These are phyloP conservation scores for Geranium rotundifolium DNA, from an alignment of 345 rosid genomes.

Conservation along the genomic window DNA sequence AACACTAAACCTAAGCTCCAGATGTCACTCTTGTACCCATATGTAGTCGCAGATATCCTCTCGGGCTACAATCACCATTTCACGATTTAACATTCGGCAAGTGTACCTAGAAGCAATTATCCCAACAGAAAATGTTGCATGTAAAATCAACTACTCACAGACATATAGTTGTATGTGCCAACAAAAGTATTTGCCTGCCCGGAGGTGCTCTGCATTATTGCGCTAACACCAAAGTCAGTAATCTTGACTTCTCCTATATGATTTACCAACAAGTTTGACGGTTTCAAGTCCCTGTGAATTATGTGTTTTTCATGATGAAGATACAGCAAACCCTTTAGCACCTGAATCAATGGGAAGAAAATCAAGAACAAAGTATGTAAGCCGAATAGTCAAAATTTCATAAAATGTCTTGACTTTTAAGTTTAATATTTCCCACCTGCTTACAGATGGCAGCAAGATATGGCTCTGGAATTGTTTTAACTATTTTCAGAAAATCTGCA, in stretches of 20 bases:
- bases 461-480: slow-evolving; percentile 56
- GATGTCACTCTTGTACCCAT: slow-evolving; percentile 76
- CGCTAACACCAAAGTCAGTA: slow-evolving; percentile 91
- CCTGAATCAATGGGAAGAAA: slow-evolving; percentile 29
- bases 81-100: no score
- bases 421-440: slow-evolving; percentile 37
- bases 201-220: slow-evolving; percentile 65
- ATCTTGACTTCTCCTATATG: slow-evolving; percentile 95
- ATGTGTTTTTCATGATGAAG: slow-evolving; percentile 82
- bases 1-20: slow-evolving; percentile 93
- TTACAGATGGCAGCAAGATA: slow-evolving; percentile 68
- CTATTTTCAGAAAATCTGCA: slow-evolving; percentile 64
- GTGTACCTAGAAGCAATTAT: no score
- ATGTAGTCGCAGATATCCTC: slow-evolving; percentile 53
- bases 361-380: not conserved
- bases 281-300: slow-evolving; percentile 79
- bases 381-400: not conserved
- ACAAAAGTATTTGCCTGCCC: slow-evolving; percentile 74
- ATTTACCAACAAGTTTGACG: slow-evolving; percentile 78
- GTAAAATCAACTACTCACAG: slow-evolving; percentile 45
- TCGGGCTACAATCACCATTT: slow-evolving; percentile 49
- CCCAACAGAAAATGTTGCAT: no score
- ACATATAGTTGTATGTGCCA: slow-evolving; percentile 83
- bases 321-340: slow-evolving; percentile 64
- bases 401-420: not conserved